Evolutionary conservation across 164 flowering plant genomes (phyloP), one percentile per base, ranked within the genome.

Genomic region (Berberis thunbergii): DNA sequence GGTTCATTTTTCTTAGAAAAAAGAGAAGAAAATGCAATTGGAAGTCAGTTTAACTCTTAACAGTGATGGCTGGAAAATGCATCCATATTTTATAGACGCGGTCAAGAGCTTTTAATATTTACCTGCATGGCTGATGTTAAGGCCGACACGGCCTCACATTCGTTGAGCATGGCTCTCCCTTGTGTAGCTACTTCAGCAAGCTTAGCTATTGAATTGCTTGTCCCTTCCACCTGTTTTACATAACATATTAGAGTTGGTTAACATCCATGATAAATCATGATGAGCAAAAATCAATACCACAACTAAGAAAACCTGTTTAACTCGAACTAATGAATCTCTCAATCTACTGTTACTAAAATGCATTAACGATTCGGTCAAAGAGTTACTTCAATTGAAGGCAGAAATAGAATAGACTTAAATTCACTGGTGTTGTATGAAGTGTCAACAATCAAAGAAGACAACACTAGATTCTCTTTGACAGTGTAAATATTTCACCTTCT

Each of bases 71-170:
- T 1, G 52, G 63, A 41, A 44, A 3, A 63, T 43, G 48, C 1
- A 43, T 60, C 6, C 46, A 26, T 1, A 4, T 38, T 50, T 26
- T 26, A 7, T 7, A 52, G 3, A 52, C 3, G 13, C 11, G 9
- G n/a, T 7, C 4, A 52, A 52, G 3, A 52, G 12, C n/a, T 12
- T 6, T 52, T 7, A 3, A 6, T 55, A 39, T 42, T 66, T 65
- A 90, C 98, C 97, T 88, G 92, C 84, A 85, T 72, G 48, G 82
- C 84, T 45, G 77, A 81, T 56, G 79, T 75, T 65, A 86, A 82
- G 71, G 81, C 82, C 70, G 86, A 73, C 12, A 85, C 70, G 68
- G 78, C 76, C 71, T 82, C 85, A 72, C 90, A 88, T 63, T 84
- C 81, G 69, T 76, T 80, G 68, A 88, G 87, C 83, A 79, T 67